A percentile compares a stretch with the other conserved stretches of the same genome.
Conservation (phyloP, 1,139 yeast genomes). For the Debaryomycetaceae sp. region DNA sequence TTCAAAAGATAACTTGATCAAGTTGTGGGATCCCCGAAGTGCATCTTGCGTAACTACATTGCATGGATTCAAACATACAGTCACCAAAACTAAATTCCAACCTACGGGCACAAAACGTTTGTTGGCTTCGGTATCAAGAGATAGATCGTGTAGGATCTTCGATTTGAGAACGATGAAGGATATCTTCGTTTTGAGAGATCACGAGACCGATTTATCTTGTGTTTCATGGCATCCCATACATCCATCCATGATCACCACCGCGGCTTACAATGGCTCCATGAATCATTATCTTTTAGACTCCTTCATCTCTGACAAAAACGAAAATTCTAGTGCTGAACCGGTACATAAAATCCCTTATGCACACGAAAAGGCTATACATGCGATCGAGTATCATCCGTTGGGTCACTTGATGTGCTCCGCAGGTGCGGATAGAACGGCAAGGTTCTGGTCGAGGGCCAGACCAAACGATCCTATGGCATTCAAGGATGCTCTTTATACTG, state of each 20-base stretch:
- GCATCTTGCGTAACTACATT: conserved; percentile 72
- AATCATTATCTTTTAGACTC: conserved; percentile 71
- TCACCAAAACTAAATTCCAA: conserved; percentile 80
- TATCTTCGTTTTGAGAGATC: conserved; percentile 66
- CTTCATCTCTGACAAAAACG: conserved; percentile 30
- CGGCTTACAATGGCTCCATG: conserved; percentile 86
- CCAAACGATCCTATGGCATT: conserved; percentile 86
- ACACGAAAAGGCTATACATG: conserved; percentile 89
- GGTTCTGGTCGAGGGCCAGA: conserved; percentile 92
- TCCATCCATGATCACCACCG: conserved; percentile 74
- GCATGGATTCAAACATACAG: conserved; percentile 92
- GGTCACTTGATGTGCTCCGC: conserved; percentile 92
- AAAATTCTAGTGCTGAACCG: conserved; percentile 33
- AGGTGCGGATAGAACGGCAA: conserved; percentile 88
- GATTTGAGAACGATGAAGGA: conserved; percentile 86
- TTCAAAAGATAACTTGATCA: conserved; percentile 88
- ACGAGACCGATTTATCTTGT: conserved; percentile 82
- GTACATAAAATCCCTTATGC: conserved; percentile 80
- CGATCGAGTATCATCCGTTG: conserved; percentile 87
- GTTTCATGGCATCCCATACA: conserved; percentile 93
- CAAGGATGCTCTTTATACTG: conserved; percentile 70
- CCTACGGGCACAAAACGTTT: conserved; percentile 63
- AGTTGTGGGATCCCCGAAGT: conserved; percentile 93
- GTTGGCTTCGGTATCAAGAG: conserved; percentile 84
- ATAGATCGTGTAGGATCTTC: conserved; percentile 81